Conservation (phyloP, 768 basidiomycete species). For the Psilocybe azurescens region DNA sequence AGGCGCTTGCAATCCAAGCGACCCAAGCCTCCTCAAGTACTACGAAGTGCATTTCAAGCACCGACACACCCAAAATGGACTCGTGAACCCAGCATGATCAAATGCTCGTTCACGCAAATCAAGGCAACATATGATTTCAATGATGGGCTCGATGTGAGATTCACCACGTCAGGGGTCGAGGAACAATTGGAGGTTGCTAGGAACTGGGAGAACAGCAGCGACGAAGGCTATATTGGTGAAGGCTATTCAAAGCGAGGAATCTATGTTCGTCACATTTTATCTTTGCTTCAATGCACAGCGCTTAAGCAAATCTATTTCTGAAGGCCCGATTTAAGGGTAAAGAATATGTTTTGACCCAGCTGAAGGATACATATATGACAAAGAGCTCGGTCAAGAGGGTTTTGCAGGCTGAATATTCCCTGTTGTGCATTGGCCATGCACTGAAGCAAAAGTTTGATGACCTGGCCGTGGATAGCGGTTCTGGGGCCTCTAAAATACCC, state of each 20-base stretch:
- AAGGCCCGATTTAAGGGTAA: conserved; percentile 18
- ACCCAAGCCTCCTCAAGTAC: not conserved
- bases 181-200: not conserved
- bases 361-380: conserved; percentile 4
- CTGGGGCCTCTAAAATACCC: too few relatives aligned
- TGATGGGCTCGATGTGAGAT: too few relatives aligned
- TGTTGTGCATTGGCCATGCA: not conserved
- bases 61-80: not conserved
- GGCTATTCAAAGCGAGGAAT: conserved; percentile 24
- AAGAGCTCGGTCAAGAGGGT: not conserved
- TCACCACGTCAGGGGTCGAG: not conserved
- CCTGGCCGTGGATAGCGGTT: not conserved
- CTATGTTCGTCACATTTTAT: conserved; percentile 21
- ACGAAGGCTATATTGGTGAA: conserved; percentile 21
- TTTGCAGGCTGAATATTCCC: not conserved
- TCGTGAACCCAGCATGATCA: too few relatives aligned
- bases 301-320: not conserved
- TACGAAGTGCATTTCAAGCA: not conserved
- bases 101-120: too few relatives aligned
- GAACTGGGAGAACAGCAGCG: not conserved
- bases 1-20: not conserved
- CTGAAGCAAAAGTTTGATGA: not conserved
- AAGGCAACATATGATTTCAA: too few relatives aligned
- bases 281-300: not conserved
- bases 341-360: conserved; percentile 28